phyloP scores from a whole-genome alignment of 2,329 filamentous ascomycete species.

The Clarireedia hainanense region DNA sequence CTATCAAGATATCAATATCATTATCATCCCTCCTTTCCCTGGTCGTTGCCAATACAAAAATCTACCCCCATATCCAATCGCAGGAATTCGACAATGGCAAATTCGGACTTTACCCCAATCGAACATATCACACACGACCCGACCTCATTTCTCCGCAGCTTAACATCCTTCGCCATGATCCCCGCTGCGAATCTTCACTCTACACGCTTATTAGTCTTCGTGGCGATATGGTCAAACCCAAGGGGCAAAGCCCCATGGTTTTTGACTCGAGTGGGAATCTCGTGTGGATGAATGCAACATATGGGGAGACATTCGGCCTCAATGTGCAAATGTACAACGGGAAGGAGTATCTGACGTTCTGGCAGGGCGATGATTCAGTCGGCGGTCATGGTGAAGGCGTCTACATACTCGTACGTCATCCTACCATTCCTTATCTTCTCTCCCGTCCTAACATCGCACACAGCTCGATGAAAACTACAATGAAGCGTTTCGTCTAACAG shows the following conservation, averaged over 20 bases:
- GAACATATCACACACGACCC: constrained; percentile 28
- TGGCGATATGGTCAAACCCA: constrained; percentile 10
- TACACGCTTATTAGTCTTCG: constrained; percentile 12
- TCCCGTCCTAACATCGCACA: background rate
- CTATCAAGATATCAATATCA: background rate
- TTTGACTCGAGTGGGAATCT: constrained; percentile 12
- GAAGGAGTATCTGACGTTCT: constrained; percentile 40
- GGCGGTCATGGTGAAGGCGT: background rate
- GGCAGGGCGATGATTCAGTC: constrained; percentile 31
- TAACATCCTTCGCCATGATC: constrained; percentile 10
- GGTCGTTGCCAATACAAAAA: background rate
- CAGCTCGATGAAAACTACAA: background rate
- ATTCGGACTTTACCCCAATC: constrained; percentile 31
- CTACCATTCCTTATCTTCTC: background rate
- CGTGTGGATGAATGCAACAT: constrained; percentile 15
- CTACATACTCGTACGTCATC: background rate
- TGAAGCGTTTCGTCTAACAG: constrained; percentile 13
- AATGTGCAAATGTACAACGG: constrained; percentile 34
- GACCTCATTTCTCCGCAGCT: constrained; percentile 17
- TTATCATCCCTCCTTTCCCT: background rate
- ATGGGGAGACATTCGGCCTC: constrained; percentile 10
- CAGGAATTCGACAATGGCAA: constrained; percentile 29
- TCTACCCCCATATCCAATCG: background rate
- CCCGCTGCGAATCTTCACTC: constrained; percentile 11
- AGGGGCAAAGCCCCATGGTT: constrained; percentile 16